Conservation (phyloP, 345 rosid species). For the Bruguiera gymnorhiza region DNA sequence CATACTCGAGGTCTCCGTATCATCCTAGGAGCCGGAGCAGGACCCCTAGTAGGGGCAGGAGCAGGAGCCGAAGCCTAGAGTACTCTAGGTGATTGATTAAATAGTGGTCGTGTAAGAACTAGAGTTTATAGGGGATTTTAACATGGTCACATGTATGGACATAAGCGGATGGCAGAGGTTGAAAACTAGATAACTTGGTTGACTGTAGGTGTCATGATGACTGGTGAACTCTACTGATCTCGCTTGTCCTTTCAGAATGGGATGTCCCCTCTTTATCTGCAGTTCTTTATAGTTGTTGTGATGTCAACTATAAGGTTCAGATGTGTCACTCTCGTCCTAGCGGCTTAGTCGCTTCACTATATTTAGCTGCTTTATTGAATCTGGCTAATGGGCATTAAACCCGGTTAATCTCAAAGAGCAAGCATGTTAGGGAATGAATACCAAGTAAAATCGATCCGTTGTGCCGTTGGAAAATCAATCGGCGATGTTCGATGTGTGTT, state of each 20-base stretch:
- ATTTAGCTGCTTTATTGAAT: too few species aligned
- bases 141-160: not conserved
- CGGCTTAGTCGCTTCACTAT: too few species aligned
- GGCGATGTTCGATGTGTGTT: too few species aligned
- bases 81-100: constrained; percentile 32
- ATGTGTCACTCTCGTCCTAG: too few species aligned
- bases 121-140: not conserved
- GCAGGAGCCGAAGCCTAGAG: constrained; percentile 32
- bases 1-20: constrained; percentile 55
- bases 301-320: too few species aligned
- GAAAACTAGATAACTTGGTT: not conserved
- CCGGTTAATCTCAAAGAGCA: too few species aligned
- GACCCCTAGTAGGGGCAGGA: constrained; percentile 41
- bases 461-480: too few species aligned
- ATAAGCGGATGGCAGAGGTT: not conserved
- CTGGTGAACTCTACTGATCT: not conserved
- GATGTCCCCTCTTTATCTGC: not conserved
- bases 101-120: not conserved
- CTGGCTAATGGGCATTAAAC: too few species aligned
- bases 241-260: not conserved
- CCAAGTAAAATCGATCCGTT: too few species aligned
- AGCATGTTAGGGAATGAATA: too few species aligned
- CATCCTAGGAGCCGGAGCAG: constrained; percentile 43
- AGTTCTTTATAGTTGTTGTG: too few species aligned
- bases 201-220: not conserved